Evolutionary conservation across 176 grass and related monocot genomes (phyloP).

Genomic region (Tuctoria greenei): DNA sequence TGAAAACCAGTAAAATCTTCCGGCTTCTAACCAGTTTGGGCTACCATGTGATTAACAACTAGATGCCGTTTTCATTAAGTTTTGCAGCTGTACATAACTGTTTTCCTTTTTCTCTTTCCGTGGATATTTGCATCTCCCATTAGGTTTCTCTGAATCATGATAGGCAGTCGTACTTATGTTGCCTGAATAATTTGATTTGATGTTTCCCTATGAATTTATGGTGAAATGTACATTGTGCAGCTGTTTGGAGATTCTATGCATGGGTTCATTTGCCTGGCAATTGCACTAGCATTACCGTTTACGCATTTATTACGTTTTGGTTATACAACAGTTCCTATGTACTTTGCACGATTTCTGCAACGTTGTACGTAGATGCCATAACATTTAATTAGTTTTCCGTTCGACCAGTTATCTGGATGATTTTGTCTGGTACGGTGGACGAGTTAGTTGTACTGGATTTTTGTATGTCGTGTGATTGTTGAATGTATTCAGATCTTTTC

Average conservation of each 20-base stretch:
- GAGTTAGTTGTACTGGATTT: neutral
- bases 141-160: slow-evolving; percentile 21
- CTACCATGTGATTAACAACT: neutral
- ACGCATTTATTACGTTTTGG: neutral
- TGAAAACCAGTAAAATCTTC: neutral
- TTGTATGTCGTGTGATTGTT: neutral
- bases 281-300: neutral
- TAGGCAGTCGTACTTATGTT: neutral
- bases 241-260: neutral
- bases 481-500: neutral
- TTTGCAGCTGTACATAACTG: slow-evolving; percentile 23
- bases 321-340: neutral
- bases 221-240: neutral
- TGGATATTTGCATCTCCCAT: neutral
- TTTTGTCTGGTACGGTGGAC: neutral
- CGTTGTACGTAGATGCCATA: neutral
- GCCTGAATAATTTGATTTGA: slow-evolving; percentile 9
- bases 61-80: neutral
- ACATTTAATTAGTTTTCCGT: neutral
- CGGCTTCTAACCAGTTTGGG: neutral
- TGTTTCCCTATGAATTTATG: slow-evolving; percentile 5
- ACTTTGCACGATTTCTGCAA: neutral
- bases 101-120: neutral
- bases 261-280: neutral
- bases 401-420: neutral